Evolutionary conservation across 2,329 filamentous ascomycete species (phyloP), one percentile per base, ranked within the genome.

Genomic region (Ceratocystis cacaofunesta): DNA sequence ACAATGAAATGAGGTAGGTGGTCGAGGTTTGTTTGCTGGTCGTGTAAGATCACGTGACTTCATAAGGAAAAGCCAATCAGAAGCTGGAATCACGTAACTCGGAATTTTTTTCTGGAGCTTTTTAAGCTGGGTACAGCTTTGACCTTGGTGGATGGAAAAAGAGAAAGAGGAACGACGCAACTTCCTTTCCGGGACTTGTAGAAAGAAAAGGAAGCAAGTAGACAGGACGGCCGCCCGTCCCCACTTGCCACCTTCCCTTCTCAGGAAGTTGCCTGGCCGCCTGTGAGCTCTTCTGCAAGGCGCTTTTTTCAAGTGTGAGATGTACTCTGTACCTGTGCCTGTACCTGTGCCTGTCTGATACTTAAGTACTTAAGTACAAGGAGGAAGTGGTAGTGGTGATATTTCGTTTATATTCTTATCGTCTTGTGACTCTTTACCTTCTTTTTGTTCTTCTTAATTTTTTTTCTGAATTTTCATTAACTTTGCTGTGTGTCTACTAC

Each of bases 141-240:
- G 36, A 12, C 12, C 1, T 15, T 41, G 36, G 10, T 41, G 10
- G 36, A 41, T 41, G 36, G 36, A 52, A 52, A 15, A 15, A 52
- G 28, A 8, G 28, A 32, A 30, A 36, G 28, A 58, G 48, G 55
- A 58, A 36, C 15, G 28, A 30, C 55, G 55, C 55, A 58, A 36
- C 55, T 58, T 58, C 55, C 55, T 58, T 58, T 25, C 28, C 55
- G 25, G 55, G 55, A n/a, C 55, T n/a, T 58, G 28, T 32, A 58
- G 55, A 58, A 58, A 36, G 25, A 17, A 58, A 36, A 58, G 55
- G 55, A 58, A 58, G 55, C 28, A 36, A 17, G 32, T 41, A 41
- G 36, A 41, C 36, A 41, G 36, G 36, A 41, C 36, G 36, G 36
- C 36, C 36, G 36, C 36, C 6, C 19, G 48, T 28, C 48, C 48